phyloP scores from a whole-genome alignment of 257 asterid species.

The Hygrophila difformis region DNA sequence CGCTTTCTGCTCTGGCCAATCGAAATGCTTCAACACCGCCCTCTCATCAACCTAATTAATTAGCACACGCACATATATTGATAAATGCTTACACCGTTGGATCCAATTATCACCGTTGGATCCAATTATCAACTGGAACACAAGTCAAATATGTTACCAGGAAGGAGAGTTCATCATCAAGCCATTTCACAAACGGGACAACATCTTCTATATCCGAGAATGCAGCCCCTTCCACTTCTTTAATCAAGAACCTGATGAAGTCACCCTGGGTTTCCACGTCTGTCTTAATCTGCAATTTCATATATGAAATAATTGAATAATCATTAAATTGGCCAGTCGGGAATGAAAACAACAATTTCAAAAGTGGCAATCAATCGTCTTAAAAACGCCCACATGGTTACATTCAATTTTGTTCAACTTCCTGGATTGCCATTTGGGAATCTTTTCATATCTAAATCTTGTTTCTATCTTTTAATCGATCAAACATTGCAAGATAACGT shows the following conservation, averaged over 20 bases:
- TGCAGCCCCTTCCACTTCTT: slow-evolving; percentile 87
- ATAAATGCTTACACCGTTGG: too few relatives aligned
- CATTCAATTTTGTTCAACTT: slow-evolving; percentile 22
- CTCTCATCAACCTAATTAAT: slow-evolving; percentile 82
- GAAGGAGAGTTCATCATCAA: slow-evolving; percentile 95
- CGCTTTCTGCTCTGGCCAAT: slow-evolving; percentile 96
- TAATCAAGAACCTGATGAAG: slow-evolving; percentile 83
- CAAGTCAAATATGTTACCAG: too few relatives aligned
- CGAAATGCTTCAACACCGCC: slow-evolving; percentile 92
- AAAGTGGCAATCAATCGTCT: slow-evolving; percentile 22
- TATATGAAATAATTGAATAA: not conserved
- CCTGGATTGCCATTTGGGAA: slow-evolving; percentile 18
- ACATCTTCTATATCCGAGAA: slow-evolving; percentile 90
- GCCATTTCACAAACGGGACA: slow-evolving; percentile 95
- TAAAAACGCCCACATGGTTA: slow-evolving; percentile 29
- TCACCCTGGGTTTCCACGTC: slow-evolving; percentile 98
- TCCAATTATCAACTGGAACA: not conserved
- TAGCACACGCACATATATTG: not conserved
- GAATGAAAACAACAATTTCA: slow-evolving; percentile 6
- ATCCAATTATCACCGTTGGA: not conserved
- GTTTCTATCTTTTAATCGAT: slow-evolving; percentile 38
- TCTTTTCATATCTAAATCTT: slow-evolving; percentile 37
- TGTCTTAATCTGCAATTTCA: slow-evolving; percentile 68
- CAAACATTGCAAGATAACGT: slow-evolving; percentile 11
- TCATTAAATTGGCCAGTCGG: not conserved